These are phyloP conservation scores for Pachysandra terminalis DNA, from an alignment of 164 flowering plant genomes.

Conservation along the genomic window DNA sequence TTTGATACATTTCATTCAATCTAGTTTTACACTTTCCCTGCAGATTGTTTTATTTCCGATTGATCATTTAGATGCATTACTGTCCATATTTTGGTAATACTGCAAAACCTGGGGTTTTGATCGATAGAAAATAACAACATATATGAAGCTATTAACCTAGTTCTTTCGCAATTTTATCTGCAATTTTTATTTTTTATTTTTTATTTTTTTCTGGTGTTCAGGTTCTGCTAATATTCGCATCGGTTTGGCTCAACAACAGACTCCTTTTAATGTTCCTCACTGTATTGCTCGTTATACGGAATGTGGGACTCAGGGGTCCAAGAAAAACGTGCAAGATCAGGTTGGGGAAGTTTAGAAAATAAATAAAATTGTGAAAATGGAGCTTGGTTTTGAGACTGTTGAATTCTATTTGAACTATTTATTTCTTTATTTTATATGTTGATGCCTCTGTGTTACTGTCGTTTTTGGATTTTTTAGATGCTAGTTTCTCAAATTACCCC, in stretches of 20 bases:
- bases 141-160: background rate
- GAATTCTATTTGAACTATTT: background rate
- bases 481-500: slow-evolving; percentile 83
- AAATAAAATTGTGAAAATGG: background rate
- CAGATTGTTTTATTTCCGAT: too few relatives aligned
- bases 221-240: slow-evolving; percentile 88
- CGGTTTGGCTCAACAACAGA: slow-evolving; percentile 79
- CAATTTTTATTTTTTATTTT: background rate
- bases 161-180: background rate
- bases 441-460: slow-evolving; percentile 7
- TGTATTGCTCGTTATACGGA: slow-evolving; percentile 71
- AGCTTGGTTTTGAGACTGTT: background rate
- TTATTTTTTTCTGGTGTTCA: slow-evolving; percentile 15
- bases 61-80: too few relatives aligned
- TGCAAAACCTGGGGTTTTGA: background rate
- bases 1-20: background rate
- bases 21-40: too few relatives aligned
- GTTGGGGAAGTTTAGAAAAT: slow-evolving; percentile 24
- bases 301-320: slow-evolving; percentile 29
- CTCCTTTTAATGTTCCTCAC: slow-evolving; percentile 79
- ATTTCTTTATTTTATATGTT: background rate
- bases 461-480: slow-evolving; percentile 39
- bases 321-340: slow-evolving; percentile 72
- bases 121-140: background rate
- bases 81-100: background rate